Base-by-base conservation (phyloP, 768 basidiomycete genomes). In the Boletus rubroflammeus region DNA sequence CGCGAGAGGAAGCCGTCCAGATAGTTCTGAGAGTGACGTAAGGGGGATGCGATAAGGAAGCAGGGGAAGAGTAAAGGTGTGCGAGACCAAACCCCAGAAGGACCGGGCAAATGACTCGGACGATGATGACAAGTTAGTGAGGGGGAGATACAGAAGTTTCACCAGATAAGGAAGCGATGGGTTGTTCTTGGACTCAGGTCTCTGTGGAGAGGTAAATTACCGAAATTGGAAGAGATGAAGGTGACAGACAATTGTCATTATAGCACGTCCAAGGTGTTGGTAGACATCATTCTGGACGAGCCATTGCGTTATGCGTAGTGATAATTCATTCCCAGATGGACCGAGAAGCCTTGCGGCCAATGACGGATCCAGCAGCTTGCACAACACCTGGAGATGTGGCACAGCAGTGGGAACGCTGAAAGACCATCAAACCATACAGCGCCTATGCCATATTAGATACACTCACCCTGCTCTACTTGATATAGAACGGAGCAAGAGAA, bases 11-110 rank as follows among this genome's bases (percentile, higher is more conserved):
- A 95, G 74, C 10, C 77, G 74, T 15, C 82, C 75, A 15, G 87
- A 83, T 38, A 98, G 74, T 23, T 78, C 70, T 4, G 83, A 82
- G 34, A 96, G 78, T 21, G 82, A 78, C 0, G 72, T 67, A 21
- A 85, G 74, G 34, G 82, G 87, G 43, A 88, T 74, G 8, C 83
- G 86, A 68, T 90, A 87, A 1, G 91, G 92, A 0, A 98, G 78
- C 0, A 92, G 72, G 0, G 90, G 88, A 41, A 95, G 75, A 1
- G 85, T 79, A 53, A 96, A 75, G 51, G 95, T 81, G 55, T 74
- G 69, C 15, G 73, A 64, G 50, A 89, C 59, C 28, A 88, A 62
- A 17, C 68, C 63, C 29, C 69, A 58, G 15, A 86, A 62, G 40
- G 75, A 67, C 55, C 56, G 60, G 6, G 67, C 26, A 43, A 63